Base-by-base conservation (phyloP, 2,329 filamentous ascomycete species). In the Pseudovirgaria hyperparasitica region DNA sequence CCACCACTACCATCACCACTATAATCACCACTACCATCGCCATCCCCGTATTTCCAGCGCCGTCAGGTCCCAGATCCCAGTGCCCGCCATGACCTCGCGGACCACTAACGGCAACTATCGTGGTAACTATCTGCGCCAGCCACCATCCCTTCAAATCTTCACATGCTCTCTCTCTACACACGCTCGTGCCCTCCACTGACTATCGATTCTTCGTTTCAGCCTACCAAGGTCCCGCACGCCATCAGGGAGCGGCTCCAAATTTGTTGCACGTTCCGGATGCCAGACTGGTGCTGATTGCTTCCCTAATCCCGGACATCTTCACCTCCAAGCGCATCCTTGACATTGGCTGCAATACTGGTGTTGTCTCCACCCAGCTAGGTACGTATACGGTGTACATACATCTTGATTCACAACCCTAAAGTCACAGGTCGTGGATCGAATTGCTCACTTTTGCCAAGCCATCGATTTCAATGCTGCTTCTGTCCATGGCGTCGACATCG, bases 401-500 rank as follows among this genome's bases (percentile, higher is more conserved):
- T 35, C 34, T 27, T 19, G 9, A 24, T n/a, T 31, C 38, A 36
- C 34, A 50, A 43, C 33, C 46, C n/a, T n/a, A n/a, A n/a, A n/a
- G n/a, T n/a, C n/a, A n/a, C n/a, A n/a, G n/a, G n/a, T n/a, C n/a
- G n/a, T n/a, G n/a, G n/a, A n/a, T n/a, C n/a, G n/a, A n/a, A n/a
- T n/a, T 52, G 51, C 44, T 47, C 34, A 41, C 28, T 27, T 25
- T 26, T 35, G 30, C 27, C 34, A 40, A 58, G 54, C 43, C 28
- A 42, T 56, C 31, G 43, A 53, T 28, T 55, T 52, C 38, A 36
- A 40, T 30, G 52, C 53, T 23, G 37, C 40, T 28, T 45, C 46
- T 16, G 49, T 57, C 29, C 49, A 46, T 23, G 54, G 53, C 27
- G 44, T 57, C 30, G 54, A 58, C 30, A 50, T 54, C 23, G 54